Evolutionary conservation across 129 eudicot species (phyloP).

Genomic region (Centrapalus pauciflorus): DNA sequence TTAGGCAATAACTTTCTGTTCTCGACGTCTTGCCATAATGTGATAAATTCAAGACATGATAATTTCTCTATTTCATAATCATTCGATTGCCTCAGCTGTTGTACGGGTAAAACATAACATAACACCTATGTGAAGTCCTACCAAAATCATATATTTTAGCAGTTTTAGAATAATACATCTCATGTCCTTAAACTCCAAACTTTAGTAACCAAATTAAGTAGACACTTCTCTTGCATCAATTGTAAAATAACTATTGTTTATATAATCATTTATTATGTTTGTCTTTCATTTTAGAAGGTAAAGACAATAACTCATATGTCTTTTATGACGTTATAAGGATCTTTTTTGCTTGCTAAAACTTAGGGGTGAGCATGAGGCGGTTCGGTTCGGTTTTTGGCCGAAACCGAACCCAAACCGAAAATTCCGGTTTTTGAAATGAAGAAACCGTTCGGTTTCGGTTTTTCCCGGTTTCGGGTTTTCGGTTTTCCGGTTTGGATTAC

Average conservation of each 20-base stretch:
- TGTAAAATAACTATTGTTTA: background rate
- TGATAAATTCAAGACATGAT: conserved; percentile 14
- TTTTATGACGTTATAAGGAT: too few species aligned
- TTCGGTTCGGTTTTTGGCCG: too few species aligned
- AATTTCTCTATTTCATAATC: background rate
- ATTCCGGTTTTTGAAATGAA: too few species aligned
- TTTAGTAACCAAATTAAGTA: background rate
- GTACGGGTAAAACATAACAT: background rate
- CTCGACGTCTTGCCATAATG: conserved; percentile 95
- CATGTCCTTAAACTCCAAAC: background rate
- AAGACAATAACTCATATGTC: too few species aligned
- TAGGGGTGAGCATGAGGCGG: too few species aligned
- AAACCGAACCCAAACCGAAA: too few species aligned
- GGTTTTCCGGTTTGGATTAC: too few species aligned
- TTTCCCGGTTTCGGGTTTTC: too few species aligned
- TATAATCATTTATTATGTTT: too few species aligned
- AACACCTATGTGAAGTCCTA: background rate
- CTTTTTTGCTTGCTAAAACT: too few species aligned
- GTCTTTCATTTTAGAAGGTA: too few species aligned
- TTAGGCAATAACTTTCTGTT: conserved; percentile 49
- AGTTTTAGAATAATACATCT: background rate
- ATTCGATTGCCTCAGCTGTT: background rate
- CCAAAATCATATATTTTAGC: background rate
- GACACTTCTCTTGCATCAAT: background rate
- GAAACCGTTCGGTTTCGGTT: too few species aligned